These are phyloP conservation scores for Colletotrichum sp. DNA, from an alignment of 2,329 filamentous ascomycete genomes.

Conservation along the genomic window DNA sequence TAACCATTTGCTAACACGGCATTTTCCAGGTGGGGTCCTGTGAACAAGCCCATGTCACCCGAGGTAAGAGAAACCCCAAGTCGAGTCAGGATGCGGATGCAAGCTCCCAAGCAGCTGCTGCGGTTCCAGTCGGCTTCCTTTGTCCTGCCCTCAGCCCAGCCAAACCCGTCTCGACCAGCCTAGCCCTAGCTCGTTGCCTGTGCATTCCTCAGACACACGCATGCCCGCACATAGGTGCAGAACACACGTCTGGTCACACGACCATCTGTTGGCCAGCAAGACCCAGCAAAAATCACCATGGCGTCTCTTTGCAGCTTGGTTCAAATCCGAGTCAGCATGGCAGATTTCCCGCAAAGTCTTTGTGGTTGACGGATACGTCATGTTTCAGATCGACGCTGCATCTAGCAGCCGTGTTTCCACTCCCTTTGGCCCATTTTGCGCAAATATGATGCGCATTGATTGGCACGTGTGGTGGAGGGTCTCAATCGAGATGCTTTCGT, in stretches of 20 bases:
- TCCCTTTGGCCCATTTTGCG: not conserved
- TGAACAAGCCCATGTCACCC: constrained; percentile 98
- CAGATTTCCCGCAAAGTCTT: not conserved
- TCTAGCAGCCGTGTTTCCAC: not conserved
- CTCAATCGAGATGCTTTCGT: constrained; percentile 8
- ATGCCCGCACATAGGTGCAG: not conserved
- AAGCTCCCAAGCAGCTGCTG: not conserved
- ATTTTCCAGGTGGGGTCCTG: constrained; percentile 79
- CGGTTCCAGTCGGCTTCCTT: constrained; percentile 7
- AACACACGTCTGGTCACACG: not conserved
- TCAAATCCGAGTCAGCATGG: not conserved
- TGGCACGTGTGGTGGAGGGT: not conserved
- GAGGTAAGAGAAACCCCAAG: constrained; percentile 71
- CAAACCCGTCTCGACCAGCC: not conserved
- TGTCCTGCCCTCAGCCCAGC: constrained; percentile 4
- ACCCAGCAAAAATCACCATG: not conserved
- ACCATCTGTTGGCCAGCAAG: not conserved
- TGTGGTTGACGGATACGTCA: not conserved
- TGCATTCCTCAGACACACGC: not conserved
- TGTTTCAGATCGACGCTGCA: constrained; percentile 11
- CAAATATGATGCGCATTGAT: not conserved
- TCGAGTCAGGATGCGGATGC: constrained; percentile 15
- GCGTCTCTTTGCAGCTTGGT: not conserved
- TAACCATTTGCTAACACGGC: constrained; percentile 18
- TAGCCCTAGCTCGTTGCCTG: not conserved